A percentile compares a stretch with the other conserved stretches of the same genome.
phyloP scores from a whole-genome alignment of 2,329 filamentous ascomycete genomes.

The Graphilbum fragrans region DNA sequence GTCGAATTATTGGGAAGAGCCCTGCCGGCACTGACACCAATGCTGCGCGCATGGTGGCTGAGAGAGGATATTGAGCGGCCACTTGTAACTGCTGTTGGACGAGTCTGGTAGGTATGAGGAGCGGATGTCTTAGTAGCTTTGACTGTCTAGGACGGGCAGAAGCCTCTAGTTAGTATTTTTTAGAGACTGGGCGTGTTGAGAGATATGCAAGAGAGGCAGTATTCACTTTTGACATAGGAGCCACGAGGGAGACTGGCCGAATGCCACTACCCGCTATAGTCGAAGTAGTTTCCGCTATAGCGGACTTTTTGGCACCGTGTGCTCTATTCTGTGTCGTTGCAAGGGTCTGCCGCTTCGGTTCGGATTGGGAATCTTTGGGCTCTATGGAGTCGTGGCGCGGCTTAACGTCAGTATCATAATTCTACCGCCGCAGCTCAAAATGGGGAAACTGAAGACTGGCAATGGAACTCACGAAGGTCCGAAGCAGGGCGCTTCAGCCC shows the following conservation, averaged over 20 bases:
- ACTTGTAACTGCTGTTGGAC: slow-evolving; percentile 16
- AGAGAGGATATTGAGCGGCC: slow-evolving; percentile 14
- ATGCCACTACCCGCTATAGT: slow-evolving; percentile 24
- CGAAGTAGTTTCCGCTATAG: slow-evolving; percentile 18
- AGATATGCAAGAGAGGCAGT: background rate
- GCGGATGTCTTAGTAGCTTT: background rate
- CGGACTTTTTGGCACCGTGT: no score
- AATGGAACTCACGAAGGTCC: slow-evolving; percentile 14
- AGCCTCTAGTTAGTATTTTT: no score
- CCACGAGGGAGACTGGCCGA: slow-evolving; percentile 24
- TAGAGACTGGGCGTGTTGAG: background rate
- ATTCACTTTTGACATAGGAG: slow-evolving; percentile 6
- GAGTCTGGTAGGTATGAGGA: slow-evolving; percentile 10
- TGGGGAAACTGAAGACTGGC: background rate
- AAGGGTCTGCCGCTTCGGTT: slow-evolving; percentile 49
- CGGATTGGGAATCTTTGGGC: slow-evolving; percentile 36
- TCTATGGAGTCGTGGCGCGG: no score
- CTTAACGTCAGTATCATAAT: background rate
- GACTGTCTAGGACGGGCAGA: background rate
- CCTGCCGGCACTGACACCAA: slow-evolving; percentile 40
- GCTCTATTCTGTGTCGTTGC: slow-evolving; percentile 33
- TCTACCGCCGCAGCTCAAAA: background rate
- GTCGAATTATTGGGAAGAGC: slow-evolving; percentile 33
- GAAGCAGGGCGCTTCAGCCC: slow-evolving; percentile 34
- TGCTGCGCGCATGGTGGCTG: slow-evolving; percentile 42